Base-by-base conservation (phyloP, 2,329 filamentous ascomycete species). In the Basipetospora sp. region DNA sequence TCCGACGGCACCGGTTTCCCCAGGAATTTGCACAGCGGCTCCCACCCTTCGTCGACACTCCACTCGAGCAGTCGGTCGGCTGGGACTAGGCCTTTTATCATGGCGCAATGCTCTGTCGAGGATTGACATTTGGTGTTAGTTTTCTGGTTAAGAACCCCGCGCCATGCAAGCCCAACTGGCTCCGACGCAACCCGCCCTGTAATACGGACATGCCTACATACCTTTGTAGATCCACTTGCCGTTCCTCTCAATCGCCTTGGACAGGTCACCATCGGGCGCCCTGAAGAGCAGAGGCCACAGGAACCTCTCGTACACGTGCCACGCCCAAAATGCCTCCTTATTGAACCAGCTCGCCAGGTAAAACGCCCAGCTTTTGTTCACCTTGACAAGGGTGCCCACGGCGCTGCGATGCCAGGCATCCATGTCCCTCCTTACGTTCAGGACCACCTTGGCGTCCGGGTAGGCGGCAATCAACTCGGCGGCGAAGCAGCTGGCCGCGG, bases 391-490 rank as follows among this genome's bases (percentile, higher is more conserved):
- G 18, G 49, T 54, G 20, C 43, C 44, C 8, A 42, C 42, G 18
- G 49, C 36, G 36, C 56, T 59, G 28, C 45, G 40, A 44, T 56
- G 52, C 63, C 62, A 65, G n/a, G 49, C 51, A 16, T 59, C 52
- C 8, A 54, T 46, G 40, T 65, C 59, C n/a, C 54, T 47, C 5
- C 54, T 48, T 25, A 57, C 60, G 43, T 52, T 50, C 39, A 62
- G 54, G 14, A 70, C 56, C 9, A 69, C 63, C 42, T 62, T 63
- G 31, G 67, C 65, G 19, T 67, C 54, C 0, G 66, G 65, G 40
- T 67, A 67, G 10, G 65, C 49, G 14, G 56, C 54, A 38, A 68
- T 50, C 31, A 67, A 44, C 34, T 69, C 64, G 13, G 56, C 52
- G 3, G 53, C 57, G 31, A 69, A 60, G 17, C 58, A 44, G 8